Evolutionary conservation across 1,284 basidiomycete species (phyloP), one percentile per base, ranked within the genome.

Genomic region (Pseudozyma thailandica): DNA sequence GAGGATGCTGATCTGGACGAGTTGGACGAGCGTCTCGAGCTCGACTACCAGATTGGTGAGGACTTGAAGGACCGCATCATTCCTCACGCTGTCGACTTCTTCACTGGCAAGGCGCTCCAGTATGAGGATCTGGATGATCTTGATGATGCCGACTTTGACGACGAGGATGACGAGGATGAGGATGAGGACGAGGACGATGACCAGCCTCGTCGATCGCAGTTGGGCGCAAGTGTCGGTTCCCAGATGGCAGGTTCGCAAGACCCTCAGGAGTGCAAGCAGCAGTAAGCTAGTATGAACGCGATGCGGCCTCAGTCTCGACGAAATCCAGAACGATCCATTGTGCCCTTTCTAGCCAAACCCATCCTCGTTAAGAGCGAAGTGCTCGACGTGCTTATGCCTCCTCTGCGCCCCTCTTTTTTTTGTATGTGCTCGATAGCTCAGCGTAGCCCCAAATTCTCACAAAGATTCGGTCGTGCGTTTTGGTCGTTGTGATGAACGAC

Each of bases 41-140:
- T 94, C 72, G 95, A 98, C 86, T 98, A 97, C 85, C 94, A 97
- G 86, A 91, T 98, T 79, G 95, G 94, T 50, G 95, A 98, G 86
- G 95, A 98, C 85, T 86, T 98, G 81, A 98, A 98, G 86, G 95
- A 98, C 84, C 92, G 94, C 86, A 89, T 98, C 83, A 92, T 98
- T 73, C 94, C 95, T 49, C 92, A 92, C 72, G 94, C 94, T 20
- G 87, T 98, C 72, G 94, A 84, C 75, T 85, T 81, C 66, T 97
- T 97, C 85, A 97, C 94, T 18, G 95, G 95, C 80, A 95, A 96
- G 85, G 93, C 94, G 18, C 88, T 97, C 51, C 89, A 92, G 79
- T 94, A 91, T 82, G 94, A 96, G 75, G 87, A 89, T 45, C 43
- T 79, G 2, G 79, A 80, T 0, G 90, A 91, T 7, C 71, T 74